Conservation (phyloP, 495 filamentous ascomycete genomes). For the Pseudoneurospora amorphoporcata region DNA sequence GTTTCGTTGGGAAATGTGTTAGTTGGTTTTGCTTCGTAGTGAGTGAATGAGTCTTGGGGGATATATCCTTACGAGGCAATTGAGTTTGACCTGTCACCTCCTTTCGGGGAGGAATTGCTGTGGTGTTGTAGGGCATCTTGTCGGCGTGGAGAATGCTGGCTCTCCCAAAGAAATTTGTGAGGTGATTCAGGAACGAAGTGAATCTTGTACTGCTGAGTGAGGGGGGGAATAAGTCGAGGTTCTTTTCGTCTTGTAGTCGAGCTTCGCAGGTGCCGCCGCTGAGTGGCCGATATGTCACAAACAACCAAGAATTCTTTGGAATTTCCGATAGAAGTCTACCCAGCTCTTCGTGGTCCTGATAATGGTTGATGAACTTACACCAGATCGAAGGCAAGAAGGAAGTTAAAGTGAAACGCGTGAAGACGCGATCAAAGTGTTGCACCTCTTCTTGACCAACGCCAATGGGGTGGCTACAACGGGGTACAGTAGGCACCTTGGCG, state of each 20-base stretch:
- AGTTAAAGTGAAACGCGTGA: neutral
- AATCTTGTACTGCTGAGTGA: neutral
- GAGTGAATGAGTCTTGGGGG: neutral
- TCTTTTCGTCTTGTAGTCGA: neutral
- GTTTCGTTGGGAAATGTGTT: no score
- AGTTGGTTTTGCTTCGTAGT: no score
- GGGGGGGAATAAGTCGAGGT: neutral
- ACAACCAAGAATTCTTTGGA: neutral
- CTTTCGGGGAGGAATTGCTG: constrained; percentile 64
- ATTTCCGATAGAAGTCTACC: neutral
- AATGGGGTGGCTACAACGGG: neutral
- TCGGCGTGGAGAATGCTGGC: neutral
- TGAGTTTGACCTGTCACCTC: constrained; percentile 77
- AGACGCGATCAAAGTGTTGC: neutral
- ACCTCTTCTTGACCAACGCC: neutral
- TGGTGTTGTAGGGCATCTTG: constrained; percentile 82
- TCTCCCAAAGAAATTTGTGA: neutral
- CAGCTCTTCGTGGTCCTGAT: neutral
- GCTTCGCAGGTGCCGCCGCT: neutral
- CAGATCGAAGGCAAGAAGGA: neutral
- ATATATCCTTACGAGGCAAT: constrained; percentile 61
- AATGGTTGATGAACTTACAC: neutral
- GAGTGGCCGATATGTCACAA: neutral
- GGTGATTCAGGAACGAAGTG: neutral
- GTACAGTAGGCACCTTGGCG: neutral